Evolutionary conservation across 2,329 filamentous ascomycete species (phyloP), one percentile per base, ranked within the genome.

Genomic region (Stromatinia cepivora): DNA sequence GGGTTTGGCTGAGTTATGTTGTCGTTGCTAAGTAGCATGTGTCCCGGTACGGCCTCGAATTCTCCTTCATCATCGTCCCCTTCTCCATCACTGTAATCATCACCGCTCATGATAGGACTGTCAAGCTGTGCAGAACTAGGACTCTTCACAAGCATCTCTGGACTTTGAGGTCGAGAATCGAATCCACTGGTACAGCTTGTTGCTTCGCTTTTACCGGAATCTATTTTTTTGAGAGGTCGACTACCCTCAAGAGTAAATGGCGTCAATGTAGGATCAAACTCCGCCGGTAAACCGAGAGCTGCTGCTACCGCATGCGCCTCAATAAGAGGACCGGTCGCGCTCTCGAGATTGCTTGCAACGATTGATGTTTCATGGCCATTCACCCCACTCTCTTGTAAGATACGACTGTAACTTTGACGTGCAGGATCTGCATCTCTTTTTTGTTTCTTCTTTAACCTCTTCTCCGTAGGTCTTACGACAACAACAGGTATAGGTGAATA

Each of bases 401-500:
- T 87, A 59, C 89, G 86, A 70, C 86, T 84, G 78, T 92, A 92
- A 58, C 86, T 85, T 71, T 85, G 84, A 66, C 90, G 81, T 31
- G 81, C 82, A 13, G 89, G 88, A 74, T 92, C 88, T 57, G 86
- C 84, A 63, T 86, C 84, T 66, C 90, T 85, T 79, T 92, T 92
- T 73, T 83, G 84, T 78, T 91, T 91, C 79, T 90, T 91, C 79
- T 90, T 90, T 76, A 90, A 84, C 22, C 90, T 85, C 79, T 91
- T 91, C 25, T 86, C 86, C 11, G 87, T 87, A 28, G 90, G 89
- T 7, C 90, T 85, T 1, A 92, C 90, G 53, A 92, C 90, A 62
- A 92, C 90, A 20, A 92, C 90, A 0, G 90, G 90, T 17, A 92
- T 89, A 0, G 90, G 90, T 0, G 88, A 91, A 76, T 91, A 89